Base-by-base conservation (phyloP, 495 filamentous ascomycete genomes). In the Aspergillus biplanus region DNA sequence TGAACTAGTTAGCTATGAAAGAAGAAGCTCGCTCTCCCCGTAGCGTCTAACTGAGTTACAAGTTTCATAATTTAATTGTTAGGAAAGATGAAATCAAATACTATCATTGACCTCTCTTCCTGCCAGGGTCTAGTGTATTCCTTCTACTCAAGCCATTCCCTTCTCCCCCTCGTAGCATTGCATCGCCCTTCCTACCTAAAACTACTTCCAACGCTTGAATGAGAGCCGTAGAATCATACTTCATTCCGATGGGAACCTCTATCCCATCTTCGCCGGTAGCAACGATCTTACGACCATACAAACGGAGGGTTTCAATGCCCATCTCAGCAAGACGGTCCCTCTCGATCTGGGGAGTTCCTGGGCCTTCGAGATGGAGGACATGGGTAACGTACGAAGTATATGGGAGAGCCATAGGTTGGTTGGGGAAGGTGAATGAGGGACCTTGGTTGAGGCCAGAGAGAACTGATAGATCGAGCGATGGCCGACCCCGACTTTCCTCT, bases 141-240 rank as follows among this genome's bases (percentile, higher is more conserved):
- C 91, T 81, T 69, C 91, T 79, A 61, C 83, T 86, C 66, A 82
- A 75, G 13, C 80, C 85, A 52, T 73, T 73, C 46, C 80, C 80
- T 56, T 74, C 32, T 3, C 67, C 75, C 4, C 76, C 77, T 15
- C 78, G 69, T 34, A 81, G 58, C 73, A 82, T 81, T 3, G 74
- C 78, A 68, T 80, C 79, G n/a, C 87, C 86, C 35, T 86, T 83
- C 71, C 80, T 86, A 3, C 89, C 92, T 52, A 97, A 73, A 15
- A 96, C 90, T 7, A 86, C 87, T 70, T 92, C 89, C 58, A 98
- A 70, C 13, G 90, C 90, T 74, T 91, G 86, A n/a, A 79, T 78
- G 55, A 97, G 74, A 6, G 87, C 91, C 33, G 79, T 87, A 46
- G 87, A 81, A 77, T 98, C 92, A 78, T 97, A 97, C 67, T 85